Conservation (phyloP, 805 yeast species). For the Starmerella davenportii region DNA sequence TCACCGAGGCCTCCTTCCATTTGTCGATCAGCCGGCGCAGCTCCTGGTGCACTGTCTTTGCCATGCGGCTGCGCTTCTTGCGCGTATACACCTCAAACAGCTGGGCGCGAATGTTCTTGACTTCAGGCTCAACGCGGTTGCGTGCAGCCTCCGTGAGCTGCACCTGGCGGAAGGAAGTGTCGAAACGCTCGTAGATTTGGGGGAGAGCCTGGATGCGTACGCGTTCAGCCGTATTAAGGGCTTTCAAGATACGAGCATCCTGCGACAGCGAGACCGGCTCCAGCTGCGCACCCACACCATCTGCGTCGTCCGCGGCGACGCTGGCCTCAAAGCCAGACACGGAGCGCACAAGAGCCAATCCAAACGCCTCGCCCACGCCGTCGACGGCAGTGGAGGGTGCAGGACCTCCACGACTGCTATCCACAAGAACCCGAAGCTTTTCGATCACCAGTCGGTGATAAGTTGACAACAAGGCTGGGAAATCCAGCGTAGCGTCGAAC, state of each 20-base stretch:
- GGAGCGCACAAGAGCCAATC: slow-evolving; percentile 10
- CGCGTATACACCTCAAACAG: slow-evolving; percentile 33
- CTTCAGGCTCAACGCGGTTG: slow-evolving; percentile 24
- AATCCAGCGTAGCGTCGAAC: slow-evolving; percentile 18
- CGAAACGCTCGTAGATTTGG: slow-evolving; percentile 18
- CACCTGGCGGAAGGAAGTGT: slow-evolving; percentile 5
- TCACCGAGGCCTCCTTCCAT: slow-evolving; percentile 26
- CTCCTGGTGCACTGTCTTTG: slow-evolving; percentile 30
- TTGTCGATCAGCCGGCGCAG: slow-evolving; percentile 28
- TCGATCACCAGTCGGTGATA: slow-evolving; percentile 23
- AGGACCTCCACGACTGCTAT: slow-evolving; percentile 9
- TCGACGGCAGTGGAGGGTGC: slow-evolving; percentile 2
- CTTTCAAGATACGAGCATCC: slow-evolving; percentile 34
- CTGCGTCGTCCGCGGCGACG: slow-evolving; percentile 17
- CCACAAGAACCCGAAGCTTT: slow-evolving; percentile 10
- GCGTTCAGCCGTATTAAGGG: slow-evolving; percentile 36
- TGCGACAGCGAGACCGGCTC: slow-evolving; percentile 29
- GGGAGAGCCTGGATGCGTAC: slow-evolving; percentile 33
- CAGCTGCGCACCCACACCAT: slow-evolving; percentile 18
- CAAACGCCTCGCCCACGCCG: slow-evolving; percentile 5
- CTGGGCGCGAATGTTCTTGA: slow-evolving; percentile 30
- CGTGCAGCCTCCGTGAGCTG: slow-evolving; percentile 1
- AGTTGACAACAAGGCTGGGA: slow-evolving; percentile 25
- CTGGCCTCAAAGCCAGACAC: slow-evolving; percentile 11
- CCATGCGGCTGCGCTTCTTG: slow-evolving; percentile 33